Percentiles rank a stretch among this genome's conserved stretches.
Conservation (phyloP, 2,329 filamentous ascomycete genomes). For the Emydomyces testavorans region DNA sequence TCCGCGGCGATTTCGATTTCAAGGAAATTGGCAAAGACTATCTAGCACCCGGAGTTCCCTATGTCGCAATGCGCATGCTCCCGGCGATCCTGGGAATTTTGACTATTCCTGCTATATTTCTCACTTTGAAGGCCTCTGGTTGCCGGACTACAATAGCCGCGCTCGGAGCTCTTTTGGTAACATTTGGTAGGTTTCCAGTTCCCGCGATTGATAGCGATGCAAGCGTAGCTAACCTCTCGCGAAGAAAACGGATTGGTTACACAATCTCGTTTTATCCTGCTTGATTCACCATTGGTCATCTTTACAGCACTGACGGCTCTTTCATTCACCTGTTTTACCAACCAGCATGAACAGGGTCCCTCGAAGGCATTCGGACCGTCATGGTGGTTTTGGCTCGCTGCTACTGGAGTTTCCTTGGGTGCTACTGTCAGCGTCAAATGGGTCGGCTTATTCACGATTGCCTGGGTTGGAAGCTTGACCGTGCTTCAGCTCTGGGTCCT, state of each 20-base stretch:
- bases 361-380: constrained; percentile 72
- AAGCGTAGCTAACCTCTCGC: constrained; percentile 14
- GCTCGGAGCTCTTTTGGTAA: constrained; percentile 73
- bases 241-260: constrained; percentile 89
- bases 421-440: constrained; percentile 94
- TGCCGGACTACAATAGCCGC: constrained; percentile 77
- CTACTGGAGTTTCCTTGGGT: constrained; percentile 77
- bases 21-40: constrained; percentile 99
- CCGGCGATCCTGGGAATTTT: constrained; percentile 82
- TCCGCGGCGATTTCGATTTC: constrained; percentile 93
- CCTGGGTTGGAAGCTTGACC: constrained; percentile 89
- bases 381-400: constrained; percentile 97
- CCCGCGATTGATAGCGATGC: neutral
- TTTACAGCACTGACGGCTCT: constrained; percentile 87
- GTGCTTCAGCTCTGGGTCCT: constrained; percentile 89
- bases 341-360: constrained; percentile 90
- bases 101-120: constrained; percentile 82
- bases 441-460: constrained; percentile 97
- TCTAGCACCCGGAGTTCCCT: constrained; percentile 83
- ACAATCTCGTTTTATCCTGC: constrained; percentile 86
- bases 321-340: constrained; percentile 84
- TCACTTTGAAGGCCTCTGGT: constrained; percentile 81
- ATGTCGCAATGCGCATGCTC: constrained; percentile 92
- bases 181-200: constrained; percentile 58
- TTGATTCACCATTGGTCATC: constrained; percentile 88